Evolutionary conservation across 805 yeast genomes (phyloP), one percentile per base, ranked within the genome.

Genomic region (Lachancea mirantina): DNA sequence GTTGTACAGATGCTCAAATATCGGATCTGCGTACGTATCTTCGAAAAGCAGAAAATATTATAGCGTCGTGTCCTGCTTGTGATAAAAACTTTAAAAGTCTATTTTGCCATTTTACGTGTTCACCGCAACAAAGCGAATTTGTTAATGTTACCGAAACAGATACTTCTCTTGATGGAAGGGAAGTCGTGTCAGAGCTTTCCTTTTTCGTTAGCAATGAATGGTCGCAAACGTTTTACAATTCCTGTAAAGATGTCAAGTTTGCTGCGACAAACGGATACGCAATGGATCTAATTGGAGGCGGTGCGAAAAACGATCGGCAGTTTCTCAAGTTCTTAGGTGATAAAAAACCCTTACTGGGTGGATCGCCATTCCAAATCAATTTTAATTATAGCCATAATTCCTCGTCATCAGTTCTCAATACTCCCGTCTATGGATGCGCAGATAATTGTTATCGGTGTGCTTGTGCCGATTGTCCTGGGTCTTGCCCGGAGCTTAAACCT

Each of bases 211-310:
- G 72, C 37, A 65, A 72, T 1, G 47, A 47, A 1, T 74, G 75
- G 64, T 95, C 95, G 0, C 47, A 65, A 0, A 63, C 49, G 2
- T 75, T 89, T 47, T 89, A 64, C 52, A 81, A 87, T 36, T 84
- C 95, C 2, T 89, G 98, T 62, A 82, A 82, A 46, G 76, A 78
- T 41, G 80, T 89, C 53, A 87, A 89, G 59, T 88, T 92, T 55
- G 76, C 89, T 3, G 95, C 96, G 6, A 87, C 96, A 2, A 89
- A 88, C 57, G 96, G 96, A 2, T 84, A 72, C 48, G 97, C 96
- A 7, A 87, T 89, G 96, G 97, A 89, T 52, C 67, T 89, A 24
- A 78, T 89, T 25, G 98, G 98, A 6, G 98, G 98, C n/a, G 97
- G 97, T 2, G 96, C 97, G 2, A 70, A 67, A 34, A 73, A 77